Evolutionary conservation across 2,329 filamentous ascomycete species (phyloP), one percentile per base, ranked within the genome.

Genomic region (Epichloe baconii): DNA sequence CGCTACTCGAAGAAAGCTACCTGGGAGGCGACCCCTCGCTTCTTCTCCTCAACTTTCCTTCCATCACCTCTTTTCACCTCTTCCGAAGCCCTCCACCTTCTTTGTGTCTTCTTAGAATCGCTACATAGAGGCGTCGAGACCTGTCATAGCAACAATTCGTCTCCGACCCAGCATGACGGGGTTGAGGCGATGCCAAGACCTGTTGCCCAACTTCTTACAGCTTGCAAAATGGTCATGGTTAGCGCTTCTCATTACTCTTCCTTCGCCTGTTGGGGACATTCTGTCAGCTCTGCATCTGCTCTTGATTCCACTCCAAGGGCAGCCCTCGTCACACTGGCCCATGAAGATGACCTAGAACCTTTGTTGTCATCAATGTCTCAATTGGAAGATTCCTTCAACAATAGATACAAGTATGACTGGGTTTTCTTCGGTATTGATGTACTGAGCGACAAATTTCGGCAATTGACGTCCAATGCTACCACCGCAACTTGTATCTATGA

Each of bases 361-460:
- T 55, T 67, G 26, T 56, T 68, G 43, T 62, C 57, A 21, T 64
- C 65, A 17, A 64, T 94, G 73, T 68, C 68, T 34, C 85, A 94
- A 61, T 55, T 70, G 3, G 67, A 70, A 52, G 56, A 62, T 4
- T 60, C 60, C 1, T 94, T 87, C 83, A 94, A 94, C 62, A 70
- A 72, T 62, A 88, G 87, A 56, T 85, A 88, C 71, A 85, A 85
- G 60, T 94, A 94, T 62, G 85, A 88, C 44, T 94, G 88, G 85
- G 83, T 86, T 42, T 91, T 94, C 70, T 88, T 93, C 75, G 93
- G 90, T 66, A 82, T 88, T 59, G 78, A 83, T 49, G 81, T 83
- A 4, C 89, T 94, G 63, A 83, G 82, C 4, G 79, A 86, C 8
- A 80, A 85, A 53, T 94, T 94, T 72, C 90, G 86, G 63, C 69